Conservation (phyloP, 371 early-diverging fungal species). For the Mucor racemosus region DNA sequence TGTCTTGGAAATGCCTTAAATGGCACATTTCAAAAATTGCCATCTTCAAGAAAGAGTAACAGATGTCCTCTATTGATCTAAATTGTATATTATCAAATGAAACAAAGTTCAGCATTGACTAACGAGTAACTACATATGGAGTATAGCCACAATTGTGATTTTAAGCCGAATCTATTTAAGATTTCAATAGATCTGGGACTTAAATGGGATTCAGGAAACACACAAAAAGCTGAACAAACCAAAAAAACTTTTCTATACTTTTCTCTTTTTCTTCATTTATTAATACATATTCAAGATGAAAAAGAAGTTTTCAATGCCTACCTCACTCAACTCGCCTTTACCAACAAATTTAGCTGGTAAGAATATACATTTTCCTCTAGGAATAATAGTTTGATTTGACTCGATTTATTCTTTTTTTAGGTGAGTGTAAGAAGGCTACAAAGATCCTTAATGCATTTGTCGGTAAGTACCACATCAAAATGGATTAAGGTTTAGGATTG, state of each 20-base stretch:
- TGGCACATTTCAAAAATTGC: neutral
- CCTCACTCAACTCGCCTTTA: slow-evolving; percentile 57
- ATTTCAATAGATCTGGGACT: slow-evolving; percentile 1
- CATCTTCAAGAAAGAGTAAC: too few species aligned
- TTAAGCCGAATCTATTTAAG: neutral
- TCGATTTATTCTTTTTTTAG: slow-evolving; percentile 28
- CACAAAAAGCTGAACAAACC: neutral
- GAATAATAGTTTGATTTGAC: neutral
- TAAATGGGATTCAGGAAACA: slow-evolving; percentile 5
- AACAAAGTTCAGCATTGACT: too few species aligned
- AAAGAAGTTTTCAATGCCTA: slow-evolving; percentile 14
- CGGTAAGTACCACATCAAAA: slow-evolving; percentile 37
- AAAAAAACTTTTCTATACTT: neutral
- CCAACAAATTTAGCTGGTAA: slow-evolving; percentile 59
- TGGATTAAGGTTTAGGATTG: neutral
- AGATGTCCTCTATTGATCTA: neutral
- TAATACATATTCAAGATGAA: slow-evolving; percentile 4
- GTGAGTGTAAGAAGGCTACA: slow-evolving; percentile 77
- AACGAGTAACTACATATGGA: too few species aligned
- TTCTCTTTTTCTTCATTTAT: neutral
- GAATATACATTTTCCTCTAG: neutral
- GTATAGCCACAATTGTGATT: neutral
- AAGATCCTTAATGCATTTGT: slow-evolving; percentile 78
- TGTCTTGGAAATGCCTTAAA: neutral
- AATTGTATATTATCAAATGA: too few species aligned